Base-by-base conservation (phyloP, 495 filamentous ascomycete genomes). In the Xylaria cubensis region DNA sequence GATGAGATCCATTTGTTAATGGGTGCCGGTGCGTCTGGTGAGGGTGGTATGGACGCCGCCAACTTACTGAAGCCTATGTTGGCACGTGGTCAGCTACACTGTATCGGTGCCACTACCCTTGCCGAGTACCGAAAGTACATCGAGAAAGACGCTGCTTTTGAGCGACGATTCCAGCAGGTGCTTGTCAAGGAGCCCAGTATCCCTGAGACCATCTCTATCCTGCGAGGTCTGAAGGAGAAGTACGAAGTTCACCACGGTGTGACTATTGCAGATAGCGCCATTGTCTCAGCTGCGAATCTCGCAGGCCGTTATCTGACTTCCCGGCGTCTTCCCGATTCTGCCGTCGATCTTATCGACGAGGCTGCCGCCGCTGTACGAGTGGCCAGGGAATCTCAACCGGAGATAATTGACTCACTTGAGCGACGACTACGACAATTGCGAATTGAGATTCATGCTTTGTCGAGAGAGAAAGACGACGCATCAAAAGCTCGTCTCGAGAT, bases 241-340 rank as follows among this genome's bases (percentile, higher is more conserved):
- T 99, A 97, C 81, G 96, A 99, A 80, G 93, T 97, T 21, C 96
- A 99, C 83, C 96, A 99, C 81, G 94, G 94, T 88, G 97, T 99
- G 78, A 97, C 88, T 77, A 98, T 99, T 75, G 86, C 94, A 13
- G 96, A 99, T 75, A 92, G 90, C 75, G 95, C 96, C 74, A 94
- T 99, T 72, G 95, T 99, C 8, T 85, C 94, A 50, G 92, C 97
- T 13, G 94, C 96, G 15, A 95, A 88, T 24, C 89, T 98, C 19
- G 96, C 96, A 36, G 91, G 94, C 41, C 91, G 96, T 21, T 99
- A 98, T 73, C 88, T 99, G 42, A 98, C 96, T 2, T 90, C 90
- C 41, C 89, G 96, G 66, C 90, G 96, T 77, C 89, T 99, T 50
- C 96, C 96, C 6, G 96, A 99, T 79, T 98, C 96, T 2, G 97